Evolutionary conservation across 2,329 filamentous ascomycete species (phyloP).

Genomic region (Hymenoscyphus albidus): DNA sequence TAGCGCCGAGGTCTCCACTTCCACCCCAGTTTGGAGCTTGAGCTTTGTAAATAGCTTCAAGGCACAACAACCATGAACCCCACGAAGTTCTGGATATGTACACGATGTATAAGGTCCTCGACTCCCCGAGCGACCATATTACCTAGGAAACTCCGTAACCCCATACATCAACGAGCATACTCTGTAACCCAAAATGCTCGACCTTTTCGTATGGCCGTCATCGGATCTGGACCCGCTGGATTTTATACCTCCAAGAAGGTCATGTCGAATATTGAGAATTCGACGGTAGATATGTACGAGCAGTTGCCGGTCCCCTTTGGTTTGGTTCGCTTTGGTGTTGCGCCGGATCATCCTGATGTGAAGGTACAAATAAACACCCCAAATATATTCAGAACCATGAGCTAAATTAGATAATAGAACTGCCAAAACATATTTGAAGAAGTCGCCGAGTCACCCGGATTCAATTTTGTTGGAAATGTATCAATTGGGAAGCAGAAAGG

Average conservation of each 20-base stretch:
- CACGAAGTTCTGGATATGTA: slow-evolving; percentile 29
- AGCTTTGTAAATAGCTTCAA: slow-evolving; percentile 4
- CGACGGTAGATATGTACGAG: slow-evolving; percentile 92
- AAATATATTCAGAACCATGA: not conserved
- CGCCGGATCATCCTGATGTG: slow-evolving; percentile 97
- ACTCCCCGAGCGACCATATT: not conserved
- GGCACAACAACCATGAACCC: slow-evolving; percentile 26
- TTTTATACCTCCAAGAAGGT: slow-evolving; percentile 91
- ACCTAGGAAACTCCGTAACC: not conserved
- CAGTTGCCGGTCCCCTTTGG: slow-evolving; percentile 88
- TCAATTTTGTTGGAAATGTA: slow-evolving; percentile 89
- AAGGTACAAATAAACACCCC: slow-evolving; percentile 56
- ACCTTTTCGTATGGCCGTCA: slow-evolving; percentile 75
- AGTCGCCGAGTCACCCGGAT: slow-evolving; percentile 75
- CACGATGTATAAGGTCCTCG: slow-evolving; percentile 24
- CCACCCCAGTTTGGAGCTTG: not conserved
- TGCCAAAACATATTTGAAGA: slow-evolving; percentile 92
- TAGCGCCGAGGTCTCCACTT: not conserved
- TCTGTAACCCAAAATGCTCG: slow-evolving; percentile 34
- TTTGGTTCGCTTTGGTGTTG: slow-evolving; percentile 88
- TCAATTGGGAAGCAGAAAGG: slow-evolving; percentile 59
- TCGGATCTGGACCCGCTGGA: slow-evolving; percentile 91
- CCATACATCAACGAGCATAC: slow-evolving; percentile 10
- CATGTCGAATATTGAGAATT: slow-evolving; percentile 68
- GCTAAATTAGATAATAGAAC: slow-evolving; percentile 55